phyloP scores from a whole-genome alignment of 2,329 filamentous ascomycete species.

The Canariomyces notabilis region DNA sequence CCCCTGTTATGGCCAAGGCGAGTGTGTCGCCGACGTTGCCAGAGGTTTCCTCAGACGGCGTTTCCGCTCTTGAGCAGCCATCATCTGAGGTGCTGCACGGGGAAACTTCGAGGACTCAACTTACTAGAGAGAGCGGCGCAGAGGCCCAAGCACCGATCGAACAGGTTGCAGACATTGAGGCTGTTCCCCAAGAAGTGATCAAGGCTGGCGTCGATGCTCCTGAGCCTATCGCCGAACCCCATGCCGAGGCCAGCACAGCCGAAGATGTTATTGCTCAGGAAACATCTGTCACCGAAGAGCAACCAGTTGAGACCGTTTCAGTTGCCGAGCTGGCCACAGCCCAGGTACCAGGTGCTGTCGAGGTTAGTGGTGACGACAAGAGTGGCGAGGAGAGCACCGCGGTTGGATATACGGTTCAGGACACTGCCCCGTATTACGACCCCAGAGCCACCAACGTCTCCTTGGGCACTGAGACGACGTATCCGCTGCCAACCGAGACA shows the following conservation, averaged over 20 bases:
- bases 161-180: neutral
- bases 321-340: neutral
- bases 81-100: neutral
- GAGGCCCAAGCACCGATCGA: neutral
- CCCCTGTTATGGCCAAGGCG: too few relatives aligned
- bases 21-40: too few relatives aligned
- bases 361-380: neutral
- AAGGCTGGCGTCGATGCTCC: neutral
- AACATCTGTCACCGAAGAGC: neutral
- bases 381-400: slow-evolving; percentile 7
- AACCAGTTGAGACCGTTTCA: too few relatives aligned
- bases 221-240: neutral
- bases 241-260: neutral
- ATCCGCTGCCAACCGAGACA: slow-evolving; percentile 17
- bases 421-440: slow-evolving; percentile 7
- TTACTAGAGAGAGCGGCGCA: neutral
- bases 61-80: neutral
- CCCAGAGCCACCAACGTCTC: slow-evolving; percentile 15
- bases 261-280: neutral
- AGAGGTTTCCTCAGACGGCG: neutral
- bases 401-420: neutral
- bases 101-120: neutral
- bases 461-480: slow-evolving; percentile 12
- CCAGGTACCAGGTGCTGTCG: neutral
- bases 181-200: neutral